phyloP scores from a whole-genome alignment of 2,329 filamentous ascomycete genomes.

The Aspergillus hiratsukae region DNA sequence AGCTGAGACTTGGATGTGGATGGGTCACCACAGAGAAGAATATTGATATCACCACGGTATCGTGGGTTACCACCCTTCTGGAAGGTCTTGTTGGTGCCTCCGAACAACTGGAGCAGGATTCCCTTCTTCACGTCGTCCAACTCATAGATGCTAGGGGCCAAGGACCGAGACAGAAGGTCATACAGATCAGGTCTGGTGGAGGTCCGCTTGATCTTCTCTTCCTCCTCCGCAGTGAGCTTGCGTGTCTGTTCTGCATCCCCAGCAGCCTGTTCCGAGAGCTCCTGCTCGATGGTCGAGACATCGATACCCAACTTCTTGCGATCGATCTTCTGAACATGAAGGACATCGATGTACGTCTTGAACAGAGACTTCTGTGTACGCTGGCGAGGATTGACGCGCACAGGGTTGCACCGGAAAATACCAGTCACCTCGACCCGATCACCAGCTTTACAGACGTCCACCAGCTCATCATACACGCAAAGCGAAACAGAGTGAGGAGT shows the following conservation, averaged over 20 bases:
- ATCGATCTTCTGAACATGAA: slow-evolving; percentile 95
- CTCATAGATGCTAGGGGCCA: slow-evolving; percentile 94
- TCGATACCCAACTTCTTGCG: slow-evolving; percentile 92
- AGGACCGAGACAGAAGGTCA: slow-evolving; percentile 80
- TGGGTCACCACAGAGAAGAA: slow-evolving; percentile 92
- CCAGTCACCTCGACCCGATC: slow-evolving; percentile 93
- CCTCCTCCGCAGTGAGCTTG: slow-evolving; percentile 79
- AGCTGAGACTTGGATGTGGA: slow-evolving; percentile 96
- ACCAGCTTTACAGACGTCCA: slow-evolving; percentile 97
- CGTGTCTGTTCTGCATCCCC: slow-evolving; percentile 77
- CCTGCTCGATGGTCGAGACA: slow-evolving; percentile 78
- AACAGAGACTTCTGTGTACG: slow-evolving; percentile 90
- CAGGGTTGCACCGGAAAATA: slow-evolving; percentile 91
- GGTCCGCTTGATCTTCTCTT: slow-evolving; percentile 79
- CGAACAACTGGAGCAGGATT: slow-evolving; percentile 92
- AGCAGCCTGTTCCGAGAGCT: slow-evolving; percentile 66
- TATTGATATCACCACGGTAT: slow-evolving; percentile 96
- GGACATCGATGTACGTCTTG: slow-evolving; percentile 94
- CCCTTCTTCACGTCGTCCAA: slow-evolving; percentile 99
- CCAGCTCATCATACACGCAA: slow-evolving; percentile 93
- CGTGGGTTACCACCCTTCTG: slow-evolving; percentile 92
- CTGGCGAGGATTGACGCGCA: slow-evolving; percentile 90
- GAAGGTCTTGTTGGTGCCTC: slow-evolving; percentile 96
- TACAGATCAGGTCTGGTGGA: slow-evolving; percentile 82
- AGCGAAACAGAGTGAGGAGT: slow-evolving; percentile 96